phyloP scores from a whole-genome alignment of 2,329 filamentous ascomycete genomes.

The Ilyonectria destructans region DNA sequence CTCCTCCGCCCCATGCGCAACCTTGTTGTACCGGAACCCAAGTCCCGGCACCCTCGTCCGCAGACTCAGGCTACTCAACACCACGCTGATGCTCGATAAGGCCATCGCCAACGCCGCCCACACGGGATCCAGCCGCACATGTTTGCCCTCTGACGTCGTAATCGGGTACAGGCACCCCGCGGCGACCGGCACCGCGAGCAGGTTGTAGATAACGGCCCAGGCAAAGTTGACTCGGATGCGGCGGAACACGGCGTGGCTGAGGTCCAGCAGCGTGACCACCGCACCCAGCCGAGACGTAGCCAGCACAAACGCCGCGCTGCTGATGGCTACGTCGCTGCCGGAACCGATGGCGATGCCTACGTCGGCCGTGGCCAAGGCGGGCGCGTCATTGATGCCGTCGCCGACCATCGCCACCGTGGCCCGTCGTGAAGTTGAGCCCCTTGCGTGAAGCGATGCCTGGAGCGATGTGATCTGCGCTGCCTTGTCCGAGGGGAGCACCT shows the following conservation, averaged over 20 bases:
- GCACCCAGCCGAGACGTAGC: slow-evolving; percentile 80
- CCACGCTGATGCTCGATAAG: slow-evolving; percentile 90
- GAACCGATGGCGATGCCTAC: slow-evolving; percentile 88
- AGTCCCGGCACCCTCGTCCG: slow-evolving; percentile 64
- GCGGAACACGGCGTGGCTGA: slow-evolving; percentile 81
- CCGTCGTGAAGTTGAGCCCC: slow-evolving; percentile 54
- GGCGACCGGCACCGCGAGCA: slow-evolving; percentile 83
- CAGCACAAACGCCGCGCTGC: slow-evolving; percentile 86
- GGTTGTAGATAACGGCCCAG: slow-evolving; percentile 89
- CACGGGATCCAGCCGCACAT: slow-evolving; percentile 80
- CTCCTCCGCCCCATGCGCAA: slow-evolving; percentile 30
- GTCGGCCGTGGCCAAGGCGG: slow-evolving; percentile 85
- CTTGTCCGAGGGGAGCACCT: slow-evolving; percentile 89
- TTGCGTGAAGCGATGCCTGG: slow-evolving; percentile 66
- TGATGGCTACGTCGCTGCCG: slow-evolving; percentile 88
- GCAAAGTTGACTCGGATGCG: slow-evolving; percentile 88
- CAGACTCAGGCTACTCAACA: slow-evolving; percentile 84
- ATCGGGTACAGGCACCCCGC: slow-evolving; percentile 83
- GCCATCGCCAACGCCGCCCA: slow-evolving; percentile 97
- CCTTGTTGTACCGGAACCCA: slow-evolving; percentile 58
- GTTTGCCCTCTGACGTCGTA: slow-evolving; percentile 62
- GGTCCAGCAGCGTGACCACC: slow-evolving; percentile 81
- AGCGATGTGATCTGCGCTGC: slow-evolving; percentile 79
- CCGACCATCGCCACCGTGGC: slow-evolving; percentile 86
- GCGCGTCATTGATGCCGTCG: slow-evolving; percentile 92